Evolutionary conservation across 2,329 filamentous ascomycete genomes (phyloP), one percentile per base, ranked within the genome.

Genomic region (Nigrograna mackinnonii): DNA sequence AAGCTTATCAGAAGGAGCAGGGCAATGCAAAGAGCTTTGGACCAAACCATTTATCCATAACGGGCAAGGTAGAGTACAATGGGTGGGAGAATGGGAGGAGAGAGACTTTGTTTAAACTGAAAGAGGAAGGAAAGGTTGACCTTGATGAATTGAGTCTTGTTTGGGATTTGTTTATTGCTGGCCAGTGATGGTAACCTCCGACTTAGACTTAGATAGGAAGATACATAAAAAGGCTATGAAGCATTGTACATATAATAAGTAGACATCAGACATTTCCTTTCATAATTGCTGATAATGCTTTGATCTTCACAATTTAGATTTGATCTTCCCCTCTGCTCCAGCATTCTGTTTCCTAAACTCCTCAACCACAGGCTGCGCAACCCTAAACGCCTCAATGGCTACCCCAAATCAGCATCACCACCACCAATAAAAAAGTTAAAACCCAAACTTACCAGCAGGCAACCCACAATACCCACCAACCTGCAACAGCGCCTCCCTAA

Each of bases 401-500:
- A n/a, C n/a, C n/a, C n/a, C n/a, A n/a, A n/a, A n/a, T n/a, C n/a
- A n/a, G n/a, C n/a, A n/a, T n/a, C n/a, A n/a, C n/a, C n/a, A n/a
- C n/a, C n/a, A n/a, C n/a, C n/a, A n/a, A n/a, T n/a, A n/a, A n/a
- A n/a, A n/a, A n/a, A n/a, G n/a, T n/a, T n/a, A n/a, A n/a, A n/a
- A n/a, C n/a, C n/a, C n/a, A n/a, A n/a, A n/a, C n/a, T n/a, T 24
- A 52, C 74, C 75, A 17, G 73, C 72, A 22, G 74, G 75, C 53
- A 74, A 71, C 14, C 75, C 75, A 52, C 70, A 76, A 47, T 78
- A 79, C 20, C 66, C 69, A 2, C 68, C 62, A 9, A 69, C 70
- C 49, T 74, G 71, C 50, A 73, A 36, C 17, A 74, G 54, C 14
- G 78, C 74, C 66, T 85, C 82, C 11, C 80, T 66, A 41, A 85